Percentiles rank a stretch among this genome's conserved stretches.
Evolutionary conservation across 129 eudicot genomes (phyloP).

Genomic region (Tagetes patula): DNA sequence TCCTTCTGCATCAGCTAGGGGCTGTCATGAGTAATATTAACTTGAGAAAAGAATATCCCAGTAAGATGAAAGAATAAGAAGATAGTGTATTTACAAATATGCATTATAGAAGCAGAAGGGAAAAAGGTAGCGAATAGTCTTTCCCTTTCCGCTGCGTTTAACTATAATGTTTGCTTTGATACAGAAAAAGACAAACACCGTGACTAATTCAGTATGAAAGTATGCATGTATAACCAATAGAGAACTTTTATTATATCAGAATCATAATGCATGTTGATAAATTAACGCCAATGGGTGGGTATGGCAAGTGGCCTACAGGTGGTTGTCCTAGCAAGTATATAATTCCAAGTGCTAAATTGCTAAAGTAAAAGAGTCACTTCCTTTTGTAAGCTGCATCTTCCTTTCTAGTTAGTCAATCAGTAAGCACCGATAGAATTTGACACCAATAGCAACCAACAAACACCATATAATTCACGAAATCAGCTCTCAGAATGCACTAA

Average conservation of each 20-base stretch:
- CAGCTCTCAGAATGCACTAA: not conserved
- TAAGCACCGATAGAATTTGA: not conserved
- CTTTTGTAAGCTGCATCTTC: not conserved
- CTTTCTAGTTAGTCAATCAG: not conserved
- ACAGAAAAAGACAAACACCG: not conserved
- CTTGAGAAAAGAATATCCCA: constrained; percentile 26
- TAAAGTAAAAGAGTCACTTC: not conserved
- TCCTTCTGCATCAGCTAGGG: constrained; percentile 99
- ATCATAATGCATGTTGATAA: not conserved
- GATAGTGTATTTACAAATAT: constrained; percentile 8
- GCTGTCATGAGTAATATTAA: constrained; percentile 57
- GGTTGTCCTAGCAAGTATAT: not conserved
- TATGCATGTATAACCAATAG: constrained; percentile 1
- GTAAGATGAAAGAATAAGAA: constrained; percentile 15
- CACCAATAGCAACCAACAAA: constrained; percentile 1
- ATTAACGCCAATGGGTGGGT: not conserved
- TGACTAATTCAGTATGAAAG: not conserved
- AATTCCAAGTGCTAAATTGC: not conserved
- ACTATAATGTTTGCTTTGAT: constrained; percentile 16
- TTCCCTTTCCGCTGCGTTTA: constrained; percentile 15
- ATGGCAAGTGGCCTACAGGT: not conserved
- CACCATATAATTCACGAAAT: not conserved
- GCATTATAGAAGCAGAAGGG: constrained; percentile 14
- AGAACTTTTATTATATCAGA: not conserved
- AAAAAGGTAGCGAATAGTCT: constrained; percentile 8